Percentiles rank a stretch among this genome's conserved stretches.
These are phyloP conservation scores for Magnolia changhungtana DNA, from an alignment of 164 flowering plant species.

Conservation along the genomic window DNA sequence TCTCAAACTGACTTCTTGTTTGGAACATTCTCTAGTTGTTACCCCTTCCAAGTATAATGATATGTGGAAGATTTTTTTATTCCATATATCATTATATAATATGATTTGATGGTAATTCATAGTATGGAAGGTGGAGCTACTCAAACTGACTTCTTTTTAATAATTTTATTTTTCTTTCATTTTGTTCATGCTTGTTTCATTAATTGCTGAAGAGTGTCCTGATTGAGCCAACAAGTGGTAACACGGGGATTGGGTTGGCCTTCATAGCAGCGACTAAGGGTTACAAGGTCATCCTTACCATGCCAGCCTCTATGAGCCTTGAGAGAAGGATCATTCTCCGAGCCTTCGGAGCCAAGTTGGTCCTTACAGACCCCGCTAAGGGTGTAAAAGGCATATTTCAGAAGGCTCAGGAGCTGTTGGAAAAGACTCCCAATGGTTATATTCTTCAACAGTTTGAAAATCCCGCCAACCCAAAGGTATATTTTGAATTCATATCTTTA, in stretches of 20 bases:
- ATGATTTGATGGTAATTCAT: not conserved
- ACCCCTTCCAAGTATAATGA: not conserved
- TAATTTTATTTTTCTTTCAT: not conserved
- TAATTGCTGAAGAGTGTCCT: constrained; percentile 39
- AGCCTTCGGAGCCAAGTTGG: constrained; percentile 60
- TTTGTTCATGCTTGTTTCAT: not conserved
- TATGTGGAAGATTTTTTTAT: no score
- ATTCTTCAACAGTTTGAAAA: constrained; percentile 58
- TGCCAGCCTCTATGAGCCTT: constrained; percentile 49
- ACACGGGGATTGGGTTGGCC: constrained; percentile 62
- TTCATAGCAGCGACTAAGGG: constrained; percentile 58
- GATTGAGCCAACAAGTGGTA: constrained; percentile 53
- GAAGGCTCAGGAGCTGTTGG: constrained; percentile 47
- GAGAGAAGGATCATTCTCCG: constrained; percentile 49
- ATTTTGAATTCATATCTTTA: not conserved
- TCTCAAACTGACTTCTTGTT: not conserved
- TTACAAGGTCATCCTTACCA: constrained; percentile 44
- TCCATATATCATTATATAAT: not conserved
- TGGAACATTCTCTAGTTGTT: not conserved
- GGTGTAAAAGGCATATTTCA: constrained; percentile 48
- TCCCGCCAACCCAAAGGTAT: constrained; percentile 56
- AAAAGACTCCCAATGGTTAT: constrained; percentile 43
- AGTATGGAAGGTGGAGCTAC: not conserved
- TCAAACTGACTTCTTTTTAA: not conserved
- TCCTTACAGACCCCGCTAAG: constrained; percentile 45